These are phyloP conservation scores for Monosporascus sp. DNA, from an alignment of 2,329 filamentous ascomycete species.

Conservation along the genomic window DNA sequence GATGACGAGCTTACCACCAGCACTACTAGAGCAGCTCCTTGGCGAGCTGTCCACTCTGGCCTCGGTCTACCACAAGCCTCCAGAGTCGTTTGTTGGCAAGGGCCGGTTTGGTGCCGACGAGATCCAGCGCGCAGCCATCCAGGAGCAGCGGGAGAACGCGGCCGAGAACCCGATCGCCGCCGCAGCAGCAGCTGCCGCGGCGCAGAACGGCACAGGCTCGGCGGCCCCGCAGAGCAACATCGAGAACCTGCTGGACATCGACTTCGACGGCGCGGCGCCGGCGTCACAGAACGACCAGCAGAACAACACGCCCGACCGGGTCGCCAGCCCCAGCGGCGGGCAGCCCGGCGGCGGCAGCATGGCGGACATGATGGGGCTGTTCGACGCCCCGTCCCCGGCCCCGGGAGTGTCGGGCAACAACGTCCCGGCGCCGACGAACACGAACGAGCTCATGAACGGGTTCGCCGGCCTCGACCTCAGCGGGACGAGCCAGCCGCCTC, in stretches of 20 bases:
- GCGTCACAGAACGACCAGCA: slow-evolving; percentile 76
- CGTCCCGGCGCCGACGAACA: slow-evolving; percentile 33
- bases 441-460: slow-evolving; percentile 81
- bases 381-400: slow-evolving; percentile 55
- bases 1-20: slow-evolving; percentile 79
- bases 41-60: slow-evolving; percentile 88
- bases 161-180: slow-evolving; percentile 92
- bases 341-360: slow-evolving; percentile 37
- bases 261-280: slow-evolving; percentile 88
- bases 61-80: slow-evolving; percentile 97
- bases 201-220: slow-evolving; percentile 39
- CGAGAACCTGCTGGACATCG: slow-evolving; percentile 93
- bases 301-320: slow-evolving; percentile 59
- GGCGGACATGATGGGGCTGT: slow-evolving; percentile 64
- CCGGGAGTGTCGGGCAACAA: slow-evolving; percentile 46
- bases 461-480: slow-evolving; percentile 78
- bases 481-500: slow-evolving; percentile 57
- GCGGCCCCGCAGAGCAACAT: slow-evolving; percentile 64
- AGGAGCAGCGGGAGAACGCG: slow-evolving; percentile 89
- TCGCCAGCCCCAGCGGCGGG: slow-evolving; percentile 54
- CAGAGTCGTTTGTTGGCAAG: slow-evolving; percentile 95
- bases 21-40: slow-evolving; percentile 84
- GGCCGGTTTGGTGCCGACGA: slow-evolving; percentile 90
- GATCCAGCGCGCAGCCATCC: slow-evolving; percentile 91
- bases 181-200: slow-evolving; percentile 63